Base-by-base conservation (phyloP, 495 filamentous ascomycete species). In the Penicillium nucicola region DNA sequence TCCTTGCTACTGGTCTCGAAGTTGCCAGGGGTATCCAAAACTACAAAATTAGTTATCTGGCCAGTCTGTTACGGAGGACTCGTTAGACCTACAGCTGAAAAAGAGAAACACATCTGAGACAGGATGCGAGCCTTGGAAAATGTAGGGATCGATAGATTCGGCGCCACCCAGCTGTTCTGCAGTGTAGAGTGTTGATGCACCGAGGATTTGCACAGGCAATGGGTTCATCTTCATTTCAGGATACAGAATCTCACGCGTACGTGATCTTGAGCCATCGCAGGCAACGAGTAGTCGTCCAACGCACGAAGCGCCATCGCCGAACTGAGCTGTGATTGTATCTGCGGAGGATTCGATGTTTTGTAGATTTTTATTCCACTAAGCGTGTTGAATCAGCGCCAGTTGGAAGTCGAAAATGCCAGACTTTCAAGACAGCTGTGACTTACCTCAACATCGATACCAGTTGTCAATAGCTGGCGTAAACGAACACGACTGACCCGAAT, bases 91-190 rank as follows among this genome's bases (percentile, higher is more conserved):
- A 69, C 75, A 71, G 15, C 76, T 77, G 53, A 79, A 83, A 60
- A 75, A 85, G 1, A 84, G 48, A 58, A 78, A 86, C 4, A 77
- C 70, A 20, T 78, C 67, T 10, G 82, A 77, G 11, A 70, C 64
- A 0, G 84, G 81, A 42, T 84, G 74, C 4, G 75, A 71, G 1
- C 82, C 81, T 41, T 85, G 81, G 38, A 86, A 79, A 34, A 87
- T 79, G 19, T 77, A 78, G 1, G 82, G 81, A 42, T 86, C 82
- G 14, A 84, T 72, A 4, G 64, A 65, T 13, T 73, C 62, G 22
- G 78, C 69, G 5, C 69, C 69, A 1, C 61, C 58, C 28, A 73
- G 61, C 37, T 77, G 64, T 35, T 64, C 64, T 0, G 64, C 48
- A 0, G 69, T 67, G 28, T 82, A 75, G 3, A 64, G 51, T 1